Evolutionary conservation across 2,329 filamentous ascomycete genomes (phyloP).

Genomic region (Pestalotiopsis sp.): DNA sequence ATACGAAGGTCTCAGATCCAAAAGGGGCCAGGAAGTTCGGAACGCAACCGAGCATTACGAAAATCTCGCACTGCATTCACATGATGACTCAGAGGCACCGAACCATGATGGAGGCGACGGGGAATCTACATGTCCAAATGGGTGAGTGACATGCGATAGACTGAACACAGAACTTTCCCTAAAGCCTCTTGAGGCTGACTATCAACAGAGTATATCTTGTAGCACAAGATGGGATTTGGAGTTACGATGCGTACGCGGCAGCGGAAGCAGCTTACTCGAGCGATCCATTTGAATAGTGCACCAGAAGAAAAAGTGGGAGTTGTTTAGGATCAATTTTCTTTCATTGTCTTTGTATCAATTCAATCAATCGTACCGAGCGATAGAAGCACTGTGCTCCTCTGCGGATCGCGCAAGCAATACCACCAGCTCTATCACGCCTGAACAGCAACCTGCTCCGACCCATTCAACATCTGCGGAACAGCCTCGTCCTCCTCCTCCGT

Average conservation of each 20-base stretch:
- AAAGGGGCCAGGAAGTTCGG: neutral
- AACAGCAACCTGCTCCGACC: neutral
- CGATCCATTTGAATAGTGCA: neutral
- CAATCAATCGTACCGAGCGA: neutral
- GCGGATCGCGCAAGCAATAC: neutral
- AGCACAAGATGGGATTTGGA: neutral
- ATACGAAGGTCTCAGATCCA: neutral
- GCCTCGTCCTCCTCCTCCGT: conserved; percentile 36
- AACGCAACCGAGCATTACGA: neutral
- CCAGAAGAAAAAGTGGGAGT: no score
- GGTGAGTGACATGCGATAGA: neutral
- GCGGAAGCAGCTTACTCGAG: neutral
- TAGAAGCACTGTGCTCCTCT: neutral
- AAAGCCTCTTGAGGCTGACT: neutral
- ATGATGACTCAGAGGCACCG: neutral
- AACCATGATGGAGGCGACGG: no score
- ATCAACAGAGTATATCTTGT: neutral
- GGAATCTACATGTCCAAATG: no score
- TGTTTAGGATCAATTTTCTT: neutral
- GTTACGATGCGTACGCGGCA: neutral
- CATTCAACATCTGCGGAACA: neutral
- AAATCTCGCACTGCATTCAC: neutral
- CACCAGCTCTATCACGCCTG: neutral
- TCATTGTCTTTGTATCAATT: neutral
- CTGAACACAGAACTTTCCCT: no score